Evolutionary conservation across 78 protist species (phyloP).

Genomic region (Dictyostelium discoideum): DNA sequence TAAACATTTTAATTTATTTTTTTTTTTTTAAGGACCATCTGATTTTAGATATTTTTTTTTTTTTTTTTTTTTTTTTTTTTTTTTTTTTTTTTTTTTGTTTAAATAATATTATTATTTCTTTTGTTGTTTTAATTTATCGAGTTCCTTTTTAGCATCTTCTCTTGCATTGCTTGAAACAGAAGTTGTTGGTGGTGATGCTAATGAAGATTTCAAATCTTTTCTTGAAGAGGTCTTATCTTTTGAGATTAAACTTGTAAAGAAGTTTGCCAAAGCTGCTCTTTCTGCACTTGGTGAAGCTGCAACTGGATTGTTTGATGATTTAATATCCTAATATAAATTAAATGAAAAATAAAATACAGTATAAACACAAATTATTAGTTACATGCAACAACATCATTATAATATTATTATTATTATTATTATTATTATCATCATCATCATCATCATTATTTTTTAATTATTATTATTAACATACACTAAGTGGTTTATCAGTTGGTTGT

Average conservation of each 20-base stretch:
- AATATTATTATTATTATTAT: no score
- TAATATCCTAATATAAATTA: background rate
- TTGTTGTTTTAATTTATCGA: conserved; percentile 53
- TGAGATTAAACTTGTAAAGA: conserved; percentile 72
- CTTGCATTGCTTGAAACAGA: conserved; percentile 8
- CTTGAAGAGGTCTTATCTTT: conserved; percentile 48
- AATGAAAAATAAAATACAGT: no score
- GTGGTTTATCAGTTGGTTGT: conserved; percentile 9
- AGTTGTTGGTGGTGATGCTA: conserved; percentile 34
- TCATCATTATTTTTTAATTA: no score
- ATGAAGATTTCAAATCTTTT: conserved; percentile 34
- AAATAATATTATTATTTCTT: conserved; percentile 10
- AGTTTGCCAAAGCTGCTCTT: conserved; percentile 75
- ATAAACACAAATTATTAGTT: background rate
- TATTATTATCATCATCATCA: background rate
- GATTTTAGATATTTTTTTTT: no score
- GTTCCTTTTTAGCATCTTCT: conserved; percentile 69
- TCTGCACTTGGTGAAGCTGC: conserved; percentile 44
- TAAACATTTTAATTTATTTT: no score
- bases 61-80: background rate
- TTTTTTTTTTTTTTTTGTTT: background rate
- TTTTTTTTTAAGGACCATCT: no score
- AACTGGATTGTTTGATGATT: conserved; percentile 1
- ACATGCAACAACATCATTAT: background rate
- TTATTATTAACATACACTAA: background rate